Percentiles rank a stretch among this genome's conserved stretches.
phyloP scores from a whole-genome alignment of 2,329 filamentous ascomycete species.

The Venturia nashicola region DNA sequence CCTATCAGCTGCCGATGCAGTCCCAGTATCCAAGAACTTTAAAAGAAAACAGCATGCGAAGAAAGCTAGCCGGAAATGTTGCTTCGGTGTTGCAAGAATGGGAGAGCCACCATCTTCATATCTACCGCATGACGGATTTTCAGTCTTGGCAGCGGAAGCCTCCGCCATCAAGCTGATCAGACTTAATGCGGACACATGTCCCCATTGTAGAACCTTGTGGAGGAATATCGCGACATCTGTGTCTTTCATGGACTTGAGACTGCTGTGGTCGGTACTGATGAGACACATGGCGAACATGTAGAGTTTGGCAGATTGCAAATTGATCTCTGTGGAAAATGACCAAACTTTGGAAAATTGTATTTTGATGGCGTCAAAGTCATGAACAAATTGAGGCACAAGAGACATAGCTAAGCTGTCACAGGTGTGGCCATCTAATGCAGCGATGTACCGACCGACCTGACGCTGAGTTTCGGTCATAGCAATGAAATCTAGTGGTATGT shows the following conservation, averaged over 20 bases:
- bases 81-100: conserved; percentile 10
- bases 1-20: conserved; percentile 8
- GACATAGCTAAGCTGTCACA: conserved; percentile 2
- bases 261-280: background rate
- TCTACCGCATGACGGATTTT: conserved; percentile 7
- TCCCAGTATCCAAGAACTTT: conserved; percentile 9
- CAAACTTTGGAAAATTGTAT: background rate
- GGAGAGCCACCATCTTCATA: conserved; percentile 7
- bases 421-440: conserved; percentile 4
- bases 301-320: conserved; percentile 6
- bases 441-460: conserved; percentile 9
- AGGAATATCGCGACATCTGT: conserved; percentile 8
- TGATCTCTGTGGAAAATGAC: conserved; percentile 3
- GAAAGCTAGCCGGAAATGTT: conserved; percentile 10
- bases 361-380: conserved; percentile 1
- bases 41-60: conserved; percentile 11
- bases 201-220: conserved; percentile 7
- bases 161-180: conserved; percentile 1
- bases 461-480: conserved; percentile 12
- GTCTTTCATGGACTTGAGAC: background rate
- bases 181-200: background rate
- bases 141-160: background rate
- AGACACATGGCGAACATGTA: conserved; percentile 10
- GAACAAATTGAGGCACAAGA: conserved; percentile 3
- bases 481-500: conserved; percentile 7